Conservation (phyloP, 371 early-diverging fungal species). For the Actinomortierella wolfii region DNA sequence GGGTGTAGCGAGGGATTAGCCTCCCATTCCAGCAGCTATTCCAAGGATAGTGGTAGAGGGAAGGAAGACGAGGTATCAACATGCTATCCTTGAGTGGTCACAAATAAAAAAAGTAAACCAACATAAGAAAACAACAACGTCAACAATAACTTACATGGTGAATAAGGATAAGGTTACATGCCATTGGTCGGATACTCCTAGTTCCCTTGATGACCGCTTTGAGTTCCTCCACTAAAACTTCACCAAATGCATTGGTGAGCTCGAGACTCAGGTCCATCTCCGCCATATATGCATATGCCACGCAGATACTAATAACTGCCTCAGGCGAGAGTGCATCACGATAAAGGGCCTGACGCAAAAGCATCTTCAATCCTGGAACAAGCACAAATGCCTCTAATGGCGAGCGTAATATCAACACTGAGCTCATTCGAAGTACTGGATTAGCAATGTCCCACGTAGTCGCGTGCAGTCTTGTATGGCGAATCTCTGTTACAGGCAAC, state of each 20-base stretch:
- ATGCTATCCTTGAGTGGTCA: too few relatives aligned
- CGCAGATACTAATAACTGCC: conserved; percentile 31
- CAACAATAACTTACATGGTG: conserved; percentile 34
- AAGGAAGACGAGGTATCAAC: too few relatives aligned
- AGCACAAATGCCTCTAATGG: conserved; percentile 29
- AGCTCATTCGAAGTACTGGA: conserved; percentile 32
- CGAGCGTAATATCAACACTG: conserved; percentile 34
- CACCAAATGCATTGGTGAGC: conserved; percentile 36
- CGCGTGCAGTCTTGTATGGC: not conserved
- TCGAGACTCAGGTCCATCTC: conserved; percentile 35
- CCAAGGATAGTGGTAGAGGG: not conserved
- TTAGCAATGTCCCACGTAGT: conserved; percentile 28
- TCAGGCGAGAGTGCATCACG: conserved; percentile 31
- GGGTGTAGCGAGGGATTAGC: conserved; percentile 24
- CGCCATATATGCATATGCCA: conserved; percentile 35
- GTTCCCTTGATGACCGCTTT: conserved; percentile 22
- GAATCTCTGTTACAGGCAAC: too few relatives aligned
- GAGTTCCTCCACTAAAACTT: conserved; percentile 40
- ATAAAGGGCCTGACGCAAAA: conserved; percentile 37
- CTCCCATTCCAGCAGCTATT: conserved; percentile 36
- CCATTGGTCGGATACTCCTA: conserved; percentile 1
- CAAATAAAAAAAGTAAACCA: not conserved
- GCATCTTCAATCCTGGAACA: conserved; percentile 23
- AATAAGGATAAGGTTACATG: conserved; percentile 33
- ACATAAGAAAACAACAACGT: not conserved